Evolutionary conservation across 2,329 filamentous ascomycete genomes (phyloP).

Genomic region (Lachnellula willkommii): DNA sequence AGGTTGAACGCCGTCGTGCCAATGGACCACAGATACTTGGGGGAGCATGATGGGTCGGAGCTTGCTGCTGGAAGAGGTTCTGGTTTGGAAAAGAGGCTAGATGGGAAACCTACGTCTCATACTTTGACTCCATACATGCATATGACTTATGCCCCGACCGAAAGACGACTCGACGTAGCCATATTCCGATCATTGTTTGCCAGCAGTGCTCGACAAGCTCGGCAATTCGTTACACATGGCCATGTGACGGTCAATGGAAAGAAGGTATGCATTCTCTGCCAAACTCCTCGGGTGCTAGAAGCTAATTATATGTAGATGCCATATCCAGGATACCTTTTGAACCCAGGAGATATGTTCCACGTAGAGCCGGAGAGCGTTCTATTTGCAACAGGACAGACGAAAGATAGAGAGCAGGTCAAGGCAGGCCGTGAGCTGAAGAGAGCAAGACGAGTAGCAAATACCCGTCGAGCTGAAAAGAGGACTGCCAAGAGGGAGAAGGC

Average conservation of each 20-base stretch:
- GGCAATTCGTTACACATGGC: slow-evolving; percentile 91
- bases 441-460: slow-evolving; percentile 12
- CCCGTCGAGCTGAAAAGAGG: slow-evolving; percentile 16
- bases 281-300: not conserved
- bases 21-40: slow-evolving; percentile 78
- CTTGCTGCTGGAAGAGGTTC: slow-evolving; percentile 79
- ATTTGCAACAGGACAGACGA: slow-evolving; percentile 75
- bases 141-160: slow-evolving; percentile 89
- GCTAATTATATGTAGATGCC: slow-evolving; percentile 61
- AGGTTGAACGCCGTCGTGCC: slow-evolving; percentile 76
- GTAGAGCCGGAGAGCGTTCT: slow-evolving; percentile 86
- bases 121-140: slow-evolving; percentile 81
- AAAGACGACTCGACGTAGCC: slow-evolving; percentile 88
- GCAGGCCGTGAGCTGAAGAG: slow-evolving; percentile 17
- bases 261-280: slow-evolving; percentile 53
- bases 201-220: slow-evolving; percentile 84
- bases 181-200: slow-evolving; percentile 92
- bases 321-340: slow-evolving; percentile 87
- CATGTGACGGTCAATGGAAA: slow-evolving; percentile 94
- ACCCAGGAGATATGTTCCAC: slow-evolving; percentile 97
- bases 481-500: slow-evolving; percentile 14
- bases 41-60: slow-evolving; percentile 73
- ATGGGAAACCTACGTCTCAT: slow-evolving; percentile 25
- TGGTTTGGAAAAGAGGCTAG: slow-evolving; percentile 40
- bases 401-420: slow-evolving; percentile 37